Evolutionary conservation across 2,329 filamentous ascomycete genomes (phyloP), one percentile per base, ranked within the genome.

Genomic region (Alternaria infectoria): DNA sequence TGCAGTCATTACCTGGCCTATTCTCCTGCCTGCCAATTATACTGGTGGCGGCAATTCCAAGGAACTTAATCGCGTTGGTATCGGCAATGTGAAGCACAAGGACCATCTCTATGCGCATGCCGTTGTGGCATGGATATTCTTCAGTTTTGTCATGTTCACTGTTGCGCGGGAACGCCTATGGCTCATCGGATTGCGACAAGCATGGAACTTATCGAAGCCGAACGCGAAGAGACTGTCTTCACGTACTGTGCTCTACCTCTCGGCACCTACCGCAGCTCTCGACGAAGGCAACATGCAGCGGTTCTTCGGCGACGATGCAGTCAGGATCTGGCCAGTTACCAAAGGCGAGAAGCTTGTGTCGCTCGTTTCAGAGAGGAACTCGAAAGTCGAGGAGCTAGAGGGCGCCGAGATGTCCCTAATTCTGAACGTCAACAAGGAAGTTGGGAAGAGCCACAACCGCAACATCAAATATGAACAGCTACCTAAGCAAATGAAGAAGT

Each of bases 101-200:
- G 86, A 86, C 61, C 87, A 87, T 70, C 89, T 79, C 2, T 97
- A 91, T 78, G 95, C 93, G 0, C 93, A 97, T 77, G 87, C 88
- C n/a, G 86, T 92, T 56, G 84, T 93, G 57, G 89, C 90, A 2
- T 97, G 93, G 88, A 80, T 94, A 54, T 98, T 93, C 81, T 93
- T 91, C 79, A 82, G 88, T 49, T 98, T 98, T 77, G 86, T 98
- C 68, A 90, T 98, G 79, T 96, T 92, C 81, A 90, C 93, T 74
- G 88, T 98, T 66, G 91, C 93, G 59, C 88, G 95, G 61, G 95
- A 98, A 80, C 90, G 89, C 76, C 91, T 98, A 71, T 97, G 90
- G 86, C 97, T 93, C 81, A 91, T 97, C 83, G 97, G 96, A 74
- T 82, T 98, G 55, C 91, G 94, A 67, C 95, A 98, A 81, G 95